Evolutionary conservation across 805 yeast species (phyloP), one percentile per base, ranked within the genome.

Genomic region (Starmerella ratchasimensis): DNA sequence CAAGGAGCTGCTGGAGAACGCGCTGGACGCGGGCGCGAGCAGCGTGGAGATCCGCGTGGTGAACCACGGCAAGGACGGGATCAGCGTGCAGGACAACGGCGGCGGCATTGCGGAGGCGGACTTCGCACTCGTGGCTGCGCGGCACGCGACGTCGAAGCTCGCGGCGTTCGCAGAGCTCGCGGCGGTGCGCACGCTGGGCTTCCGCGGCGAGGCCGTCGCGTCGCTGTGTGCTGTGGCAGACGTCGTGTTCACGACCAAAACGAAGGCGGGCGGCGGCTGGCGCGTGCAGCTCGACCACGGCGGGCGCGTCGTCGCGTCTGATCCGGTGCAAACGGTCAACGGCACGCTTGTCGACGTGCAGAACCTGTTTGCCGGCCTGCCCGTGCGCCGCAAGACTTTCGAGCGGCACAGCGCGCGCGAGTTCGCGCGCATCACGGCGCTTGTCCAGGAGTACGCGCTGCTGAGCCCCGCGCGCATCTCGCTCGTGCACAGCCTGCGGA

Each of bases 1-100:
- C 22, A 88, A 88, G 53, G 98, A 88, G 55, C 60, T 86, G 1
- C 65, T 90, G 2, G 98, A 88, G 51, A 88, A 88, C 54, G 63
- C 90, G 22, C 60, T 88, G 5, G 98, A 90, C 59, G 90, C 96
- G 0, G 57, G 66, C 17, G 69, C 90, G 8, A 64, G 70, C 0
- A 71, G 69, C 36, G 64, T 90, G 22, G 93, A 82, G 34, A 61
- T 88, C 13, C 61, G 62, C 2, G 72, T 88, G 49, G 65, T 64
- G 48, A 73, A 82, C 46, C 70, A 79, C 55, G 96, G 96, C 1
- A 47, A 76, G 8, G 84, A 76, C 25, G 64, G 73, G 0, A 59
- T 90, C 15, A 83, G 80, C 50, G 74, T 81, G 1, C 43, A 44
- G 1, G 96, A 86, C 55, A 63, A 86, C 54, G 96, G 96, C 0